Conservation (phyloP, 257 asterid species). For the Thymus quinquecostatus region DNA sequence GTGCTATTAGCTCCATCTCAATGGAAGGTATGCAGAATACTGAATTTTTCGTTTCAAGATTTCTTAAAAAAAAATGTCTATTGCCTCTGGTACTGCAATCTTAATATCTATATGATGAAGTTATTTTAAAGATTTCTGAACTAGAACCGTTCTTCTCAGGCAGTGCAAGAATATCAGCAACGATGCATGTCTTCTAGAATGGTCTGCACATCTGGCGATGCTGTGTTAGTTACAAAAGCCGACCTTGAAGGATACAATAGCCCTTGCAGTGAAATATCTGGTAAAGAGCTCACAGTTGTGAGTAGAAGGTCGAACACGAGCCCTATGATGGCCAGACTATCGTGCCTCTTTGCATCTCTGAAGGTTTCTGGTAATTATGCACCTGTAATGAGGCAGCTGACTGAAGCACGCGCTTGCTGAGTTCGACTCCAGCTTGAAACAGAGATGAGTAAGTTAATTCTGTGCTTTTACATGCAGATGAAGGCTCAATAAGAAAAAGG, state of each 20-base stretch:
- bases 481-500: constrained; percentile 25
- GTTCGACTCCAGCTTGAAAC: constrained; percentile 29
- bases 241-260: constrained; percentile 89
- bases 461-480: constrained; percentile 27
- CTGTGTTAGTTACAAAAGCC: constrained; percentile 78
- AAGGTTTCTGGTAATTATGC: constrained; percentile 63
- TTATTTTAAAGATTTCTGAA: background rate
- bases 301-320: constrained; percentile 47
- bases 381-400: constrained; percentile 64
- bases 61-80: background rate
- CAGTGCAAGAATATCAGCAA: constrained; percentile 80
- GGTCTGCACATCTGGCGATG: constrained; percentile 67
- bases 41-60: background rate
- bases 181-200: constrained; percentile 47
- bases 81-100: too few relatives aligned
- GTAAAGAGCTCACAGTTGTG: constrained; percentile 51
- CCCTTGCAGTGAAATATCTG: constrained; percentile 44
- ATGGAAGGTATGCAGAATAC: constrained; percentile 66
- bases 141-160: constrained; percentile 49
- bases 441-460: constrained; percentile 16
- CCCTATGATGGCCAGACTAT: constrained; percentile 77
- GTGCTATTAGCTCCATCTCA: constrained; percentile 85
- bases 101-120: background rate
- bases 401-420: constrained; percentile 68
- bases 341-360: constrained; percentile 80